Evolutionary conservation across 345 rosid genomes (phyloP), one percentile per base, ranked within the genome.

Genomic region (Gossypium bickii): DNA sequence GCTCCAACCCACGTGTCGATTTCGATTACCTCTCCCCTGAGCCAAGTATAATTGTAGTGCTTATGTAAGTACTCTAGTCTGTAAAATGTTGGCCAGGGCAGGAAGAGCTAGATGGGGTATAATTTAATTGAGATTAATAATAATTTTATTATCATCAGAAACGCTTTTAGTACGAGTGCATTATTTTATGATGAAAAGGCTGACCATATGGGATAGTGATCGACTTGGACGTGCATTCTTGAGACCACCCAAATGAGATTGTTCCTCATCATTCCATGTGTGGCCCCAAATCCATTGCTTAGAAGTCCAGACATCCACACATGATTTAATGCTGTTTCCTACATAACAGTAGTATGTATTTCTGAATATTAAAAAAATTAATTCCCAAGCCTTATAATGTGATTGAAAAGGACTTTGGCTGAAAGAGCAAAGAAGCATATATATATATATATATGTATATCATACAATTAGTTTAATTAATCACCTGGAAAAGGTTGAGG

Each of bases 271-370:
- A 88, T 90, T 56, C 87, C 90, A 74, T 87, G 92, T 7, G 94
- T 88, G 16, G 94, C 88, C 11, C 92, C 94, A 27, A 90, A 88
- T 49, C 94, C 94, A 77, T 90, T 85, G 76, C 90, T 80, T 20
- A 90, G 84, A 47, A 90, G 87, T 63, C 94, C 94, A 7, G 94
- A 90, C 88, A 90, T 83, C 94, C 94, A 90, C 13, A 90, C 92
- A 69, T 90, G 92, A 76, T 90, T 90, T 77, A 90, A 58, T 59
- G 94, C 92, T 2, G 92, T 85, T 84, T 88, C 94, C 90, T 90
- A 71, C 71, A 68, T 17, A 22, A 7, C 2, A 56, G 2, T 4
- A n/a, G 10, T 2, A 17, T 16, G 7, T n/a, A 7, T 16, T 8
- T 55, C 25, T 55, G 12, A 56, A 20, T 56, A 18, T 3, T 55